A percentile compares a stretch with the other conserved stretches of the same genome.
Conservation (phyloP, 2,329 filamentous ascomycete genomes). For the Coniochaeta pulveracea region DNA sequence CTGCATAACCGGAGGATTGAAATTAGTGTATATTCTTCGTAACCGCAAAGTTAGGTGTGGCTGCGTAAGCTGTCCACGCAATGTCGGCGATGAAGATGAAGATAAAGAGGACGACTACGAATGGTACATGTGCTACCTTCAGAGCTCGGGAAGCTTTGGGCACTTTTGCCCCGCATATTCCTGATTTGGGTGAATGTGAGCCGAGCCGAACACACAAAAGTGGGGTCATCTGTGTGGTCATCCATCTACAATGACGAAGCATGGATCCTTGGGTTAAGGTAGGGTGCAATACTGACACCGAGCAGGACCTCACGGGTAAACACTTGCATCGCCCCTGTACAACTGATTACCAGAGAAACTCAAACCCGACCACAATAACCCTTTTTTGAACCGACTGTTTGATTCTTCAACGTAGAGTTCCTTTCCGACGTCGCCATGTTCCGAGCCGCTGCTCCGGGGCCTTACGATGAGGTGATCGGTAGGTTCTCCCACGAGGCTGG, state of each 20-base stretch:
- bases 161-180: neutral
- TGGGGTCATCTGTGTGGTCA: no score
- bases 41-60: no score
- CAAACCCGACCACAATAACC: neutral
- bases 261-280: no score
- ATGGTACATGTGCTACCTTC: neutral
- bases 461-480: conserved; percentile 50
- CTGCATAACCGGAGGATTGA: no score
- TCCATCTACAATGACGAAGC: no score
- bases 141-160: neutral
- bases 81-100: neutral
- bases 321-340: neutral
- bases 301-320: neutral
- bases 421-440: conserved; percentile 34
- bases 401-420: neutral
- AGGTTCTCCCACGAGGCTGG: conserved; percentile 17
- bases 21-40: no score
- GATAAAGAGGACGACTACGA: neutral
- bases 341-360: no score
- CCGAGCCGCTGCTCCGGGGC: conserved; percentile 43
- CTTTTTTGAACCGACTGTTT: neutral
- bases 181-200: neutral
- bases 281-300: neutral
- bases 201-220: no score
- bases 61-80: conserved; percentile 3